These are phyloP conservation scores for Diaporthe helianthi DNA, from an alignment of 2,329 filamentous ascomycete species.

Conservation along the genomic window DNA sequence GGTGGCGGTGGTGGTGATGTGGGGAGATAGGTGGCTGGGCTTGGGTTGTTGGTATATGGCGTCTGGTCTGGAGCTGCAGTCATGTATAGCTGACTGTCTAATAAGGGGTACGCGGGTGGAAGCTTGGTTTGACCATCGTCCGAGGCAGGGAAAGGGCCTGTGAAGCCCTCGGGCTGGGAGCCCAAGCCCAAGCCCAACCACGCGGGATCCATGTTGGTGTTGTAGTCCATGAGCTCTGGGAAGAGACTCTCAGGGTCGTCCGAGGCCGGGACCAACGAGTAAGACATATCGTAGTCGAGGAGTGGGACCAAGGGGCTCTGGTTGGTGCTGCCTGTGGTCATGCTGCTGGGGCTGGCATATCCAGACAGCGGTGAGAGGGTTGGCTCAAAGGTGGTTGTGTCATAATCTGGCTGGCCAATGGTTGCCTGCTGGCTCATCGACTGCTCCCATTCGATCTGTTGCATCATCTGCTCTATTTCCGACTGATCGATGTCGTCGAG, in stretches of 20 bases:
- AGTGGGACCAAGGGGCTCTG: constrained; percentile 10
- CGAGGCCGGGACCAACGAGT: background rate
- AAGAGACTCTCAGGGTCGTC: background rate
- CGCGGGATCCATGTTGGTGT: background rate
- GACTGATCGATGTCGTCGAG: background rate
- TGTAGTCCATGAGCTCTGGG: background rate
- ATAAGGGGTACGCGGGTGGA: background rate
- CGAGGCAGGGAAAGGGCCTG: background rate
- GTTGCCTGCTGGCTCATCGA: background rate
- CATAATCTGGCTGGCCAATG: background rate
- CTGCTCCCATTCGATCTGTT: constrained; percentile 9
- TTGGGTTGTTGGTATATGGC: background rate
- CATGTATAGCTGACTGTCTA: background rate
- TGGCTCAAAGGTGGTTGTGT: background rate
- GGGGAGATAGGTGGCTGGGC: background rate
- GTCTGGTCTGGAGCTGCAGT: background rate
- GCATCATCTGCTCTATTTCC: background rate
- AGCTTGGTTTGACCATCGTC: background rate
- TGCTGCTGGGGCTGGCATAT: constrained; percentile 18
- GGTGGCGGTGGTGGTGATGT: background rate
- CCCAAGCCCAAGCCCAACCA: background rate
- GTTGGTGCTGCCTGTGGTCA: constrained; percentile 27
- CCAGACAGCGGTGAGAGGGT: constrained; percentile 11
- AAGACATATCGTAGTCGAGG: constrained; percentile 21
- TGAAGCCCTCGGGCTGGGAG: background rate